Evolutionary conservation across 768 basidiomycete species (phyloP).

Genomic region (Boletus speciosus): DNA sequence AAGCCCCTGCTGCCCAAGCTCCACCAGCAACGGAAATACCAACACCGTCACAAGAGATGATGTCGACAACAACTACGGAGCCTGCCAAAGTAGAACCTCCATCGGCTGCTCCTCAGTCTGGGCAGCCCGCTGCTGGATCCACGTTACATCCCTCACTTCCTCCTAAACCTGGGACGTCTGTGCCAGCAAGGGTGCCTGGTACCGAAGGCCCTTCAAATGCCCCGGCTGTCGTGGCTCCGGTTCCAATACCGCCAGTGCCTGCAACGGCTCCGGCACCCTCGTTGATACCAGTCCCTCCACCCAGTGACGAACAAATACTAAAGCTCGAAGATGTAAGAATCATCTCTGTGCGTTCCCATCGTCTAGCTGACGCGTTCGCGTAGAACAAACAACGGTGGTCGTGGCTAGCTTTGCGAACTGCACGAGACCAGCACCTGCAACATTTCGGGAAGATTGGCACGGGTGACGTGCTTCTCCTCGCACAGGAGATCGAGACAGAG

Average conservation of each 20-base stretch:
- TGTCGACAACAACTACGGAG: conserved; percentile 9
- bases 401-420: conserved; percentile 77
- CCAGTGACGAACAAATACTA: conserved; percentile 48
- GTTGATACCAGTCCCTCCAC: conserved; percentile 25
- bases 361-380: conserved; percentile 10
- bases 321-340: conserved; percentile 59
- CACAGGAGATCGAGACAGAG: conserved; percentile 35
- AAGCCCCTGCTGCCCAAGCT: conserved; percentile 33
- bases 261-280: conserved; percentile 15
- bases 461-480: conserved; percentile 60
- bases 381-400: conserved; percentile 76
- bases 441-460: conserved; percentile 82
- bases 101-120: not conserved
- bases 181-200: conserved; percentile 30
- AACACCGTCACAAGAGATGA: conserved; percentile 16
- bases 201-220: conserved; percentile 31
- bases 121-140: conserved; percentile 30
- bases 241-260: conserved; percentile 7
- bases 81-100: conserved; percentile 20
- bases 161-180: conserved; percentile 56
- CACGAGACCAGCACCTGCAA: conserved; percentile 68
- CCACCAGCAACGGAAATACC: conserved; percentile 20
- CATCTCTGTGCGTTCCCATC: not conserved
- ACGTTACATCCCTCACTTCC: conserved; percentile 69
- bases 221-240: conserved; percentile 5